phyloP scores from a whole-genome alignment of 2,329 filamentous ascomycete species.

The Fusarium sp. region DNA sequence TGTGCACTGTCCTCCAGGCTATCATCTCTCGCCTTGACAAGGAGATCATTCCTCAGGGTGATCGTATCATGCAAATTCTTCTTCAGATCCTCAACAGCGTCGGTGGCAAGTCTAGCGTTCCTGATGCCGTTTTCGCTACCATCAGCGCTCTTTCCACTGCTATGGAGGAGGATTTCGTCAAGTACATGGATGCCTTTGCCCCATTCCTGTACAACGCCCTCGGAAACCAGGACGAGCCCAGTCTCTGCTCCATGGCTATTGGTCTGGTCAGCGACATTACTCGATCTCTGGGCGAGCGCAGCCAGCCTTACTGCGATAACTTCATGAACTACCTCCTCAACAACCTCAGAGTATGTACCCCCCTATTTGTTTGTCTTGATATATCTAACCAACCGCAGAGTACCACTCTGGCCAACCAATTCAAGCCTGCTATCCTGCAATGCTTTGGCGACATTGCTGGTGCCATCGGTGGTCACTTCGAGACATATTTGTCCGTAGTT shows the following conservation, averaged over 20 bases:
- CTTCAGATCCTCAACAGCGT: constrained; percentile 82
- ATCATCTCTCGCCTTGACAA: constrained; percentile 92
- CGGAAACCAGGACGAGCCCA: constrained; percentile 93
- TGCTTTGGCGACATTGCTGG: constrained; percentile 98
- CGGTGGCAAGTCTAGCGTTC: constrained; percentile 88
- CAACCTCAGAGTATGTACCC: constrained; percentile 78
- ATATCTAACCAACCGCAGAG: constrained; percentile 61
- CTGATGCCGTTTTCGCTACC: constrained; percentile 91
- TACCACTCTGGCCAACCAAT: constrained; percentile 88
- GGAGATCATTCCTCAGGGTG: constrained; percentile 88
- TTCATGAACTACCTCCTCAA: constrained; percentile 99
- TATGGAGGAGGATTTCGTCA: constrained; percentile 90
- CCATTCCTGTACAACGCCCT: constrained; percentile 95
- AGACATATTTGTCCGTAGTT: constrained; percentile 91
- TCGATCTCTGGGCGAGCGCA: constrained; percentile 86
- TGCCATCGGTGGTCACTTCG: constrained; percentile 90
- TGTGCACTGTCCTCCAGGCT: constrained; percentile 88
- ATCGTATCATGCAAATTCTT: constrained; percentile 91
- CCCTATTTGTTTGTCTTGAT: neutral
- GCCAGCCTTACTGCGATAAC: constrained; percentile 93
- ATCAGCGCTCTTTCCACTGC: constrained; percentile 92
- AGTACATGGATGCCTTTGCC: constrained; percentile 96
- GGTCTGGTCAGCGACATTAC: constrained; percentile 97
- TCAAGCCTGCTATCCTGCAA: constrained; percentile 97
- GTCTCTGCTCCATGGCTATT: constrained; percentile 95